Percentiles rank a stretch among this genome's conserved stretches.
Evolutionary conservation across 441 rosid species (phyloP).

Genomic region (Corymbia calophylla): DNA sequence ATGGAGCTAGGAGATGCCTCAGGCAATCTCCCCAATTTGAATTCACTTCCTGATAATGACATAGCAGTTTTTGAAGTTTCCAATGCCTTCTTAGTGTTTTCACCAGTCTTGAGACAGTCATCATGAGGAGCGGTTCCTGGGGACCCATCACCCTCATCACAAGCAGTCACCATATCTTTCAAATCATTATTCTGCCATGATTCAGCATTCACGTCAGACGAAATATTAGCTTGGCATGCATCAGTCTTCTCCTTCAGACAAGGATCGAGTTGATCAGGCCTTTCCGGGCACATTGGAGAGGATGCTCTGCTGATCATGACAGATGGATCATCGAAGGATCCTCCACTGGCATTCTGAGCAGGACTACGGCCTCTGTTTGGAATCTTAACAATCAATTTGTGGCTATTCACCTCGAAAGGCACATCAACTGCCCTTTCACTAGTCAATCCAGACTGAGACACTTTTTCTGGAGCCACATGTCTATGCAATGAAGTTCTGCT

Average conservation of each 20-base stretch:
- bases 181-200: conserved; percentile 58
- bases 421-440: conserved; percentile 49
- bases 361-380: conserved; percentile 76
- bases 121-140: conserved; percentile 37
- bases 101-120: conserved; percentile 27
- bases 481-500: conserved; percentile 44
- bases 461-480: conserved; percentile 47
- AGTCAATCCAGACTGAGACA: conserved; percentile 35
- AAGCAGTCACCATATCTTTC: conserved; percentile 42
- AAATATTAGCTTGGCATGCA: conserved; percentile 22
- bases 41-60: conserved; percentile 36
- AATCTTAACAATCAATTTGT: conserved; percentile 68
- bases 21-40: conserved; percentile 38
- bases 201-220: conserved; percentile 40
- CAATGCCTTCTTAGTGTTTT: conserved; percentile 29
- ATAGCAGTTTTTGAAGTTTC: conserved; percentile 38
- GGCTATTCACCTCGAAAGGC: conserved; percentile 51
- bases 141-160: conserved; percentile 49
- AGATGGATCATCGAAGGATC: conserved; percentile 57
- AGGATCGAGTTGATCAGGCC: conserved; percentile 53
- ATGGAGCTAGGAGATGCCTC: conserved; percentile 70
- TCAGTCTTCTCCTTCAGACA: conserved; percentile 48
- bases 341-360: conserved; percentile 59
- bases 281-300: conserved; percentile 54
- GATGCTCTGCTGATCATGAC: conserved; percentile 51